Evolutionary conservation across 169 alveolate genomes (phyloP), one percentile per base, ranked within the genome.

Genomic region (Babesia gibsoni): DNA sequence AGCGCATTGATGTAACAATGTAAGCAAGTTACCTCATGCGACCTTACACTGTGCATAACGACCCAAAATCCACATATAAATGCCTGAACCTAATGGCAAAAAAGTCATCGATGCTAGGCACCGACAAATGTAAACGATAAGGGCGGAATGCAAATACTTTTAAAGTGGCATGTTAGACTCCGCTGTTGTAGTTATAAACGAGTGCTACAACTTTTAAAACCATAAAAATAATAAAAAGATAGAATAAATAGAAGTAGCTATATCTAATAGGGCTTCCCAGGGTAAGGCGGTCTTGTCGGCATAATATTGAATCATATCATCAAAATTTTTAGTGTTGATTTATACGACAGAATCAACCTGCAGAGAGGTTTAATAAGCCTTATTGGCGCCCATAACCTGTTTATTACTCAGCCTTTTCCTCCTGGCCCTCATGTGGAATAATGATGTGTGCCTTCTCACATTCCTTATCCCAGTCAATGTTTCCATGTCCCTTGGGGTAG

Each of bases 391-490:
- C 10, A 16, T 12, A 16, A 12, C 10, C 46, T 39, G 46, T 39
- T 39, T 16, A 39, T 16, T 20, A n/a, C 57, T n/a, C 16, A 23
- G 29, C 57, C 39, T 14, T 58, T 7, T 6, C 33, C 37, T 66
- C 65, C 14, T 22, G 16, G 54, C 7, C 50, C 37, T 66, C 77
- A 45, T 30, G 23, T 25, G 63, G 67, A 32, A 52, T 36, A 36
- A 48, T 50, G 5, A 78, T 78, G 74, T 78, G 72, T 10, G 81
- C 74, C 68, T 67, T 78, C 30, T 66, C 87, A 29, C 82, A 88
- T 72, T 88, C 93, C 73, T 73, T 84, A 57, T 88, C 93, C 93
- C 93, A 88, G 68, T 88, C 88, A 63, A 88, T 88, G 82, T 88
- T 73, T 30, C 84, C 83, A 35, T 84, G 84, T 20, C 89, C 83